A percentile compares a stretch with the other conserved stretches of the same genome.
These are phyloP conservation scores for Phytophthora sp. DNA, from an alignment of 352 stramenopile genomes.

Conservation along the genomic window DNA sequence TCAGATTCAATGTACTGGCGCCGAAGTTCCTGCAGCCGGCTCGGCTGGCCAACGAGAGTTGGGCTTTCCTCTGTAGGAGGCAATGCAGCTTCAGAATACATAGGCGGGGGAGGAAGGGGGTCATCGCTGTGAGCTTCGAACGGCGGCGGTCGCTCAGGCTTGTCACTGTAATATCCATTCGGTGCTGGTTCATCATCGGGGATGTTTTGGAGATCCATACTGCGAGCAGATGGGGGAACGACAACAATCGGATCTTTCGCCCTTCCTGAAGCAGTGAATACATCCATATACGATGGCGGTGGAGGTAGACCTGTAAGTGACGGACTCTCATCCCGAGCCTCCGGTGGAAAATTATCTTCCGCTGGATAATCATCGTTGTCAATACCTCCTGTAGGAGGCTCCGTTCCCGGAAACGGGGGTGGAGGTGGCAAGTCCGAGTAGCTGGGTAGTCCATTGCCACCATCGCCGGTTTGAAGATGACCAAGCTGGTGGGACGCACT, in stretches of 20 bases:
- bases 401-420: conserved; percentile 20
- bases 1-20: conserved; percentile 77
- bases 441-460: conserved; percentile 13
- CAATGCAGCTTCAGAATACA: conserved; percentile 16
- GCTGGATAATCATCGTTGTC: conserved; percentile 25
- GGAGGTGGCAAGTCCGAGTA: conserved; percentile 28
- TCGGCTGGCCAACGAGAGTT: conserved; percentile 30
- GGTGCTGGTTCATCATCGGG: conserved; percentile 25
- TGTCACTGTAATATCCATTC: conserved; percentile 21
- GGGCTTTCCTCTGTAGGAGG: conserved; percentile 18
- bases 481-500: conserved; percentile 24
- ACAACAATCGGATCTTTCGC: conserved; percentile 23
- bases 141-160: conserved; percentile 30
- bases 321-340: conserved; percentile 28
- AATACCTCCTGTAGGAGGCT: conserved; percentile 3
- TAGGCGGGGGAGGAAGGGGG: conserved; percentile 17
- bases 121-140: conserved; percentile 32
- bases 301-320: conserved; percentile 39
- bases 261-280: conserved; percentile 54
- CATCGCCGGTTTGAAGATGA: conserved; percentile 22
- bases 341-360: conserved; percentile 42
- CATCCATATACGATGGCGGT: conserved; percentile 58
- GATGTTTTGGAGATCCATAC: conserved; percentile 30
- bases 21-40: conserved; percentile 58
- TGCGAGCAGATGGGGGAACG: conserved; percentile 22